Conservation (phyloP, 2,329 filamentous ascomycete species). For the Talaromyces sp. region DNA sequence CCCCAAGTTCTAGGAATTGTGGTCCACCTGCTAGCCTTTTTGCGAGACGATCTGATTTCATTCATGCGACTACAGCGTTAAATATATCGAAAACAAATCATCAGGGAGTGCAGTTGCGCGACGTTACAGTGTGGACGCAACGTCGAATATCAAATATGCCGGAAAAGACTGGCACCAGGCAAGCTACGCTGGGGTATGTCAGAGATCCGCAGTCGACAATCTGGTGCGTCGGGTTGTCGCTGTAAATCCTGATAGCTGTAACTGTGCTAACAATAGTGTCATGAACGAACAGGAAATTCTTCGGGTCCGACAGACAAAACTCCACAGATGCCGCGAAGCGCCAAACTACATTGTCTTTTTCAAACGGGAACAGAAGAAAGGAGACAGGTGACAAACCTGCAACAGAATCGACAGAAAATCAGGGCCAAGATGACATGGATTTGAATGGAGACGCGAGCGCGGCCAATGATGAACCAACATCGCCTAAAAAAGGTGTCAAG, state of each 20-base stretch:
- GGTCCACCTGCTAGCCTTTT: background rate
- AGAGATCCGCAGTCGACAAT: conserved; percentile 69
- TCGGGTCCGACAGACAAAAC: conserved; percentile 62
- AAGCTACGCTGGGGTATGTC: conserved; percentile 87
- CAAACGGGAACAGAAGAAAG: conserved; percentile 50
- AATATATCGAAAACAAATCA: background rate
- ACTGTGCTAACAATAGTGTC: conserved; percentile 5
- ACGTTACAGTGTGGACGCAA: background rate
- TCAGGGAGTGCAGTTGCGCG: background rate
- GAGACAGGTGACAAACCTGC: conserved; percentile 26
- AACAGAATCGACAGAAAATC: conserved; percentile 23
- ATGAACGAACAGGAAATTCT: conserved; percentile 68
- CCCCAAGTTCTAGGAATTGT: background rate
- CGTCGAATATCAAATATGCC: conserved; percentile 23
- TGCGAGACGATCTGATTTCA: background rate
- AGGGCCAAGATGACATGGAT: conserved; percentile 6
- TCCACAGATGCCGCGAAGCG: conserved; percentile 56
- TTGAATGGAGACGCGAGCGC: conserved; percentile 18
- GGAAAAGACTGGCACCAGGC: conserved; percentile 50
- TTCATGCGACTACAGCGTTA: background rate
- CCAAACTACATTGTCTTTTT: conserved; percentile 77
- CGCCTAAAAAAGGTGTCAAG: conserved; percentile 31
- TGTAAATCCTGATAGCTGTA: conserved; percentile 7
- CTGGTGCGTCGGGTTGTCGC: conserved; percentile 54
- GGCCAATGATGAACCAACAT: conserved; percentile 18